Conservation (phyloP, 75 land plant genomes). For the Azolla pinnata region DNA sequence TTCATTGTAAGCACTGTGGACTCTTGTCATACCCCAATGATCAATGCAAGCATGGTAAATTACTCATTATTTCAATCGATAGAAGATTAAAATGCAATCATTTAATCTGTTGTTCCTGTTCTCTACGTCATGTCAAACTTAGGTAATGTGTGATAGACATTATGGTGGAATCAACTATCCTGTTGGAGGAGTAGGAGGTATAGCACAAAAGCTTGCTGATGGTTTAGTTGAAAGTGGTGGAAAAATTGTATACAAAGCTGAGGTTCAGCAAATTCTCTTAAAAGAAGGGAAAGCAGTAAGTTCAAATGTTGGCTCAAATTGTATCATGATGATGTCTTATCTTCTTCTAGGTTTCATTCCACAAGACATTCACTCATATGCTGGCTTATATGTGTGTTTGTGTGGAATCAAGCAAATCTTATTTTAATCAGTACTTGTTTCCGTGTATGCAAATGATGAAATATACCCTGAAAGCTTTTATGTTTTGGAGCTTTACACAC, state of each 20-base stretch:
- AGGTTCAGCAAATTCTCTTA: slow-evolving; percentile 60
- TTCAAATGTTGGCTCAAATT: too few relatives aligned
- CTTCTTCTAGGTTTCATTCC: too few relatives aligned
- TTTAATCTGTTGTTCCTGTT: background rate
- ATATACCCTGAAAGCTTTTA: too few relatives aligned
- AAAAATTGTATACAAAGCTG: slow-evolving; percentile 68
- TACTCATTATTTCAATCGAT: background rate
- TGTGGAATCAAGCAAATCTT: too few relatives aligned
- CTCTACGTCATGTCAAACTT: background rate
- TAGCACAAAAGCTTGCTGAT: slow-evolving; percentile 71
- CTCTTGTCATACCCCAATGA: slow-evolving; percentile 92
- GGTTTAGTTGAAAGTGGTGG: slow-evolving; percentile 82
- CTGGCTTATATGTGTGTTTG: too few relatives aligned
- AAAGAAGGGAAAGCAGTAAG: slow-evolving; percentile 78
- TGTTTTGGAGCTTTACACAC: too few relatives aligned
- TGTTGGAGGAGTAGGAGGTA: slow-evolving; percentile 92
- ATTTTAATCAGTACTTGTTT: too few relatives aligned
- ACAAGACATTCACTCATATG: too few relatives aligned
- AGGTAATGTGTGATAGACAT: slow-evolving; percentile 96
- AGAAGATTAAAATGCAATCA: background rate
- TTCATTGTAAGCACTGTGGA: slow-evolving; percentile 96
- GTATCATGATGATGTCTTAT: too few relatives aligned
- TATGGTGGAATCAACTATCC: slow-evolving; percentile 98
- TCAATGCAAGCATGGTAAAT: slow-evolving; percentile 93
- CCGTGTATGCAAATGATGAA: too few relatives aligned